phyloP scores from a whole-genome alignment of 305 asterid genomes.

The Euphrasia arctica region DNA sequence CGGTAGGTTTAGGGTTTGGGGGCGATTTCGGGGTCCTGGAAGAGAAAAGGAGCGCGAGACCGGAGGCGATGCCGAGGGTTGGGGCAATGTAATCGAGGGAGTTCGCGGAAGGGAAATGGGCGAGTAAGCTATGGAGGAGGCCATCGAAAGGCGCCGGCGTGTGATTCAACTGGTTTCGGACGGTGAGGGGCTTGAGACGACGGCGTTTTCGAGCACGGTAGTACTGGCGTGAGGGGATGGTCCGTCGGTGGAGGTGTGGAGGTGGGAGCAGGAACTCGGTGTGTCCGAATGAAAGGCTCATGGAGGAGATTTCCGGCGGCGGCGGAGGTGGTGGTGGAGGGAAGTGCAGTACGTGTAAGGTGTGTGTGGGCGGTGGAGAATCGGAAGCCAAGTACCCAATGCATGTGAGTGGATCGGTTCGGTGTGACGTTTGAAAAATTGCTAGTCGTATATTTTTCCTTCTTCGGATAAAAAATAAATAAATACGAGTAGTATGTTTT shows the following conservation, averaged over 20 bases:
- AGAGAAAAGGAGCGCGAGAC: slow-evolving; percentile 52
- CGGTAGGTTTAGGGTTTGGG: slow-evolving; percentile 13
- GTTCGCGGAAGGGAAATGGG: slow-evolving; percentile 54
- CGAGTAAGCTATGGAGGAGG: slow-evolving; percentile 45
- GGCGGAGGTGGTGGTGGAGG: slow-evolving; percentile 36
- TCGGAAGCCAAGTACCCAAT: slow-evolving; percentile 13
- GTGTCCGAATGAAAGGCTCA: slow-evolving; percentile 32
- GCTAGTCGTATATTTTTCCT: background rate
- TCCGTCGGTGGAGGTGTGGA: slow-evolving; percentile 27
- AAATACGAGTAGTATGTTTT: no score
- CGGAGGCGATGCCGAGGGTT: slow-evolving; percentile 71
- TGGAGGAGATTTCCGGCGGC: slow-evolving; percentile 18
- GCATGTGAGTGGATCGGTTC: slow-evolving; percentile 26
- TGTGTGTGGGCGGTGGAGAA: slow-evolving; percentile 34
- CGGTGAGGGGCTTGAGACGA: slow-evolving; percentile 41
- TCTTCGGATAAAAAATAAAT: background rate
- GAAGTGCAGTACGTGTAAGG: slow-evolving; percentile 8
- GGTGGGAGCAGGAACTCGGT: slow-evolving; percentile 27
- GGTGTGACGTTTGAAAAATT: slow-evolving; percentile 27
- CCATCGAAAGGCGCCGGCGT: slow-evolving; percentile 40
- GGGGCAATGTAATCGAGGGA: slow-evolving; percentile 55
- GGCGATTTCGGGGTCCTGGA: slow-evolving; percentile 29
- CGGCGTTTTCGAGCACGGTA: slow-evolving; percentile 67
- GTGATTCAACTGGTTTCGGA: slow-evolving; percentile 31
- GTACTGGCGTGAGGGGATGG: slow-evolving; percentile 34